Evolutionary conservation across 331 rosid species (phyloP), one percentile per base, ranked within the genome.

Genomic region (Pyrus hybrid): DNA sequence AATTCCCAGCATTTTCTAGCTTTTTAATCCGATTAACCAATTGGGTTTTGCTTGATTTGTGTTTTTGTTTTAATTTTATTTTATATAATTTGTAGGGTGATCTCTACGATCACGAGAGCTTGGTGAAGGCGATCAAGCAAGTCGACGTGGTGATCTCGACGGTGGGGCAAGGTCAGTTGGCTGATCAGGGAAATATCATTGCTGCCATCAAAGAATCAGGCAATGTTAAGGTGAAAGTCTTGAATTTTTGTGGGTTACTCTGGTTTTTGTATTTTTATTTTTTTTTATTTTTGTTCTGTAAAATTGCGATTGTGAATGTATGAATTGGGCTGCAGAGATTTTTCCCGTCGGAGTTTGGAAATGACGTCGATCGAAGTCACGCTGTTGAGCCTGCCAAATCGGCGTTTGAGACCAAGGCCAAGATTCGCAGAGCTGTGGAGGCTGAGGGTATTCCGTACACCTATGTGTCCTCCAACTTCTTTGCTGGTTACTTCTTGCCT

Each of bases 261-360:
- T 66, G 9, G 10, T 23, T 29, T 64, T 7, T 26, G 13, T 5
- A 5, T 32, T 35, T 33, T 35, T 0, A 8, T 8, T n/a, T 23
- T 29, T 64, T 7, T 26, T 7, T 5, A 5, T 32, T 35, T 33
- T 35, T 0, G 2, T 8, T 35, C 41, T 35, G 11, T 35, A 35
- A 35, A 9, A 26, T 32, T 17, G 26, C 5, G 22, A 58, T 60
- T 58, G 30, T 10, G 2, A 51, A 54, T 10, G 16, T 30, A 5
- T 60, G 28, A 56, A 25, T 22, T 74, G 72, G 21, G 11, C 69
- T 17, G 9, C 82, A 88, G 92, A 88, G 93, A 53, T 92, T 86
- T 68, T 60, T 92, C 25, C 96, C 93, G 4, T 90, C 92, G 0
- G 96, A 88, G 76, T 92, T 90, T 78, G 92, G 96, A 63, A 78